These are phyloP conservation scores for Debaryomycetaceae sp. DNA, from an alignment of 1,139 yeast genomes.

Conservation along the genomic window DNA sequence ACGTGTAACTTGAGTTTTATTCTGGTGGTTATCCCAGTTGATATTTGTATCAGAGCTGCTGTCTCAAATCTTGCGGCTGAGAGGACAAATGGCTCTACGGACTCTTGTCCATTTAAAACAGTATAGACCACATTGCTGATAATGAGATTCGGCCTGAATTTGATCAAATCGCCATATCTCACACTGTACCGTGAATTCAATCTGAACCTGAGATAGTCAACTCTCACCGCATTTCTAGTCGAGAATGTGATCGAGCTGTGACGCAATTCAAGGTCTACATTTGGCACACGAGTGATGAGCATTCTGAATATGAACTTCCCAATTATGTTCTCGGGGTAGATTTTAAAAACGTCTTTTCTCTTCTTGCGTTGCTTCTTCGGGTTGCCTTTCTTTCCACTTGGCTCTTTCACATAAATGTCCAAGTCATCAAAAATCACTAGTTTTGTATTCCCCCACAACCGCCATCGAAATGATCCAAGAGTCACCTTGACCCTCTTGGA, in stretches of 20 bases:
- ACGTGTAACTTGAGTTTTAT: constrained; percentile 20
- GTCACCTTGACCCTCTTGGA: constrained; percentile 11
- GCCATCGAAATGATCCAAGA: constrained; percentile 25
- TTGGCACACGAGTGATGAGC: constrained; percentile 21
- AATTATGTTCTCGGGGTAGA: constrained; percentile 17
- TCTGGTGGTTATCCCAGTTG: constrained; percentile 17
- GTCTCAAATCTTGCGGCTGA: constrained; percentile 21
- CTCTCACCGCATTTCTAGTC: constrained; percentile 11
- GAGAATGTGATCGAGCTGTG: constrained; percentile 11
- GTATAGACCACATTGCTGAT: constrained; percentile 10
- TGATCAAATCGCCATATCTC: constrained; percentile 14
- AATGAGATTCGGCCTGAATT: constrained; percentile 17
- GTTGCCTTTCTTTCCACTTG: neutral
- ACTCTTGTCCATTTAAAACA: neutral
- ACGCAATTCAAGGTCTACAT: constrained; percentile 26
- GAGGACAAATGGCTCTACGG: constrained; percentile 14
- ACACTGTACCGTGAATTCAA: constrained; percentile 19
- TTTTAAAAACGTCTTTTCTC: constrained; percentile 4
- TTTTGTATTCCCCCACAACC: constrained; percentile 41
- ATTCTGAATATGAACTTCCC: constrained; percentile 10
- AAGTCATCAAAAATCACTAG: constrained; percentile 29
- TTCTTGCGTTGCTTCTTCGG: neutral
- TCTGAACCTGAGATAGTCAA: constrained; percentile 22
- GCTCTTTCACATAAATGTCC: constrained; percentile 9
- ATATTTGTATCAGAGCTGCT: constrained; percentile 17